These are phyloP conservation scores for Colletotrichum spaethianum DNA, from an alignment of 2,329 filamentous ascomycete species.

Conservation along the genomic window DNA sequence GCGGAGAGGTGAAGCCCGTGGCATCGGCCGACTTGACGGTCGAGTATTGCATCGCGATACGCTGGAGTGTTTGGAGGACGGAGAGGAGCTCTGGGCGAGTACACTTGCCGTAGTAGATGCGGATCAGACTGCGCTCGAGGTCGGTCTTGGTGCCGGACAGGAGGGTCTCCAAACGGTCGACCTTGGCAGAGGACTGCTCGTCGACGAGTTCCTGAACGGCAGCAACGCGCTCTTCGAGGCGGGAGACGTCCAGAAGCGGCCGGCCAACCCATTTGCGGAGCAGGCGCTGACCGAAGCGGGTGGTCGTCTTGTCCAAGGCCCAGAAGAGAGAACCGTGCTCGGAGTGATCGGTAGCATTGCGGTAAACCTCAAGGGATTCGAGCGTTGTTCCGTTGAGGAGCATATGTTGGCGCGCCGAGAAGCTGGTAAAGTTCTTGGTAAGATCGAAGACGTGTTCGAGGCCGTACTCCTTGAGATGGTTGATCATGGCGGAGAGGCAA, in stretches of 20 bases:
- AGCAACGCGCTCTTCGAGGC: slow-evolving; percentile 82
- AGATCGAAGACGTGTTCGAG: slow-evolving; percentile 96
- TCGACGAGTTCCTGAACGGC: slow-evolving; percentile 90
- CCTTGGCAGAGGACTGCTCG: slow-evolving; percentile 73
- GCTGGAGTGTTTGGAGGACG: slow-evolving; percentile 88
- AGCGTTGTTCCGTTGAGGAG: slow-evolving; percentile 94
- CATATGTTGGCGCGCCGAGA: slow-evolving; percentile 96
- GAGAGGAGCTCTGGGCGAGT: slow-evolving; percentile 88
- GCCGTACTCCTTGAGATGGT: slow-evolving; percentile 90
- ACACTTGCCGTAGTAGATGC: slow-evolving; percentile 98
- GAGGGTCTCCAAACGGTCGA: slow-evolving; percentile 82
- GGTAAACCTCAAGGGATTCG: slow-evolving; percentile 94
- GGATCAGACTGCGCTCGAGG: slow-evolving; percentile 91
- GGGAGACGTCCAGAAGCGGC: slow-evolving; percentile 82
- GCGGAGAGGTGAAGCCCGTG: slow-evolving; percentile 78
- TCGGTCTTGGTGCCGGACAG: slow-evolving; percentile 82
- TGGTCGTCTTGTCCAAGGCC: slow-evolving; percentile 93
- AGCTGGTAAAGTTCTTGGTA: slow-evolving; percentile 97
- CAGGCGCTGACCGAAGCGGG: slow-evolving; percentile 88
- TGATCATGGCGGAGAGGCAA: slow-evolving; percentile 97
- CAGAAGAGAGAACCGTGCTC: slow-evolving; percentile 94
- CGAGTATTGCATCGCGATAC: slow-evolving; percentile 82
- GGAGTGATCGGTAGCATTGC: slow-evolving; percentile 90
- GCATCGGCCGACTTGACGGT: slow-evolving; percentile 75
- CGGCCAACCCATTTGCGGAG: slow-evolving; percentile 96